Conservation (phyloP, 495 filamentous ascomycete species). For the Daldinia grandis region DNA sequence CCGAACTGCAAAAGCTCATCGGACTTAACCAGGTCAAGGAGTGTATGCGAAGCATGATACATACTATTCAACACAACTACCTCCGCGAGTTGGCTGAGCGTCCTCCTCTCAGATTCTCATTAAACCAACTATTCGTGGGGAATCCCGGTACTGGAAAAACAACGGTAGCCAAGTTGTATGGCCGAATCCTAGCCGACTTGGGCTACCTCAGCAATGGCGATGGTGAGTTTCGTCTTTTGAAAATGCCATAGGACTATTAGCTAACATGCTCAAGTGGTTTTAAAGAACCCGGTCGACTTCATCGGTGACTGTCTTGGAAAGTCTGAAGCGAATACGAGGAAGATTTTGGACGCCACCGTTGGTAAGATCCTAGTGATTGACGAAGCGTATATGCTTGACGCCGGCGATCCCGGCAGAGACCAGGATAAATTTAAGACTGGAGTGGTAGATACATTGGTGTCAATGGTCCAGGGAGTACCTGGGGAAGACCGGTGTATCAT, state of each 20-base stretch:
- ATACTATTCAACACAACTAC: conserved; percentile 65
- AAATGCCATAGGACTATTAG: no score
- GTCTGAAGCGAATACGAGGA: conserved; percentile 74
- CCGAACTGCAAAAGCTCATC: conserved; percentile 61
- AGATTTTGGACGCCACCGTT: conserved; percentile 66
- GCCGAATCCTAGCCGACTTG: conserved; percentile 65
- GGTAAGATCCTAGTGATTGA: conserved; percentile 83
- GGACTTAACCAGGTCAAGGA: conserved; percentile 67
- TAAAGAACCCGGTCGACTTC: conserved; percentile 72
- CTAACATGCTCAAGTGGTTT: conserved; percentile 6
- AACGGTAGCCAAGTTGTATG: conserved; percentile 75
- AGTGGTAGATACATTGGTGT: conserved; percentile 77
- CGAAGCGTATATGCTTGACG: conserved; percentile 66
- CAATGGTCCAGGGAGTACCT: conserved; percentile 74
- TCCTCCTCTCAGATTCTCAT: conserved; percentile 57
- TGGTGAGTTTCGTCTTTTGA: no score
- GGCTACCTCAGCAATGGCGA: conserved; percentile 52
- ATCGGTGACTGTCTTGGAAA: conserved; percentile 67
- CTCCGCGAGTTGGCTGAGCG: conserved; percentile 65
- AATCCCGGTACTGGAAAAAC: conserved; percentile 80
- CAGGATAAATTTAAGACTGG: conserved; percentile 66
- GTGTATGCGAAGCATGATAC: conserved; percentile 58
- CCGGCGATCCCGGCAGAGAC: conserved; percentile 33
- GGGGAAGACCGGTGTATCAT: conserved; percentile 82
- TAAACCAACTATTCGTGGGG: conserved; percentile 75